Conservation (phyloP, 2,329 filamentous ascomycete genomes). For the Fusarium graminum region DNA sequence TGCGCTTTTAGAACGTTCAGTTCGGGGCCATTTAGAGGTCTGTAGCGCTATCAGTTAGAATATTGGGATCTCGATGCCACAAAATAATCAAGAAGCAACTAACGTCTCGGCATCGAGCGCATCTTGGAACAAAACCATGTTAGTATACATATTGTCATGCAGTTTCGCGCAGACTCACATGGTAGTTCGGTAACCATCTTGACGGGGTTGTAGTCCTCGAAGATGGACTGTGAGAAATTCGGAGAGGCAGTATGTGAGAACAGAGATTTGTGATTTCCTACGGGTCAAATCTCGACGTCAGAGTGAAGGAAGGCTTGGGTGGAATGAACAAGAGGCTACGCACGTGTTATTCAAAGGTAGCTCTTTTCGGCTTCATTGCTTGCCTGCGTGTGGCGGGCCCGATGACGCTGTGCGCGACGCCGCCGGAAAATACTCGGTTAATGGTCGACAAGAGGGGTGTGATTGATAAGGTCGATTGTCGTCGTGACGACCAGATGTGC, state of each 20-base stretch:
- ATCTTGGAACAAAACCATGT: slow-evolving; percentile 67
- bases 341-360: slow-evolving; percentile 36
- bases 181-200: slow-evolving; percentile 64
- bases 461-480: slow-evolving; percentile 44
- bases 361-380: slow-evolving; percentile 35
- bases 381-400: slow-evolving; percentile 43
- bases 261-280: background rate
- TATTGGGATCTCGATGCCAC: slow-evolving; percentile 4
- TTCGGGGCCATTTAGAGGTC: slow-evolving; percentile 90
- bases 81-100: slow-evolving; percentile 47
- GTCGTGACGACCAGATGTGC: slow-evolving; percentile 49
- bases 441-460: background rate
- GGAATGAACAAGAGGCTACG: slow-evolving; percentile 17
- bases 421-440: slow-evolving; percentile 42
- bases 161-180: slow-evolving; percentile 55
- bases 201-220: slow-evolving; percentile 15
- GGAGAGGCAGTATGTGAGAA: background rate
- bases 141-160: slow-evolving; percentile 25
- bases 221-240: background rate
- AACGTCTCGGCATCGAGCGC: slow-evolving; percentile 97
- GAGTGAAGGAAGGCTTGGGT: background rate
- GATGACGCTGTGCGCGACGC: slow-evolving; percentile 45
- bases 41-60: slow-evolving; percentile 53
- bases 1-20: slow-evolving; percentile 92
- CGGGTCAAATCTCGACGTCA: slow-evolving; percentile 11